phyloP scores from a whole-genome alignment of 805 yeast genomes.

The Scheffersomyces stipitis region DNA sequence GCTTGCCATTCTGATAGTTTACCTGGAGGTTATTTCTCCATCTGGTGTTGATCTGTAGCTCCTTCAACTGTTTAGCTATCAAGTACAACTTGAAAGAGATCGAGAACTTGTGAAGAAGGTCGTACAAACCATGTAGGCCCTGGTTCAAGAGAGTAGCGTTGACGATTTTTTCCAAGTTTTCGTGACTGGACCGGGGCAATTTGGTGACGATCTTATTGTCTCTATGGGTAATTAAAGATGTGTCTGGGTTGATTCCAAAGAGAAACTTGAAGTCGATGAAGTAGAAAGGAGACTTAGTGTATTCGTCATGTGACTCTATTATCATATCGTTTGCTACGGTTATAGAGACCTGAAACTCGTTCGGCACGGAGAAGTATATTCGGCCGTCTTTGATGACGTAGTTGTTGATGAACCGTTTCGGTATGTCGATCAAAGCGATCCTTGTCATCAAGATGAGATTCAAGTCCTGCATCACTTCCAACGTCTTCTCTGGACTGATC shows the following conservation, averaged over 20 bases:
- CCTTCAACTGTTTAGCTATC: conserved; percentile 56
- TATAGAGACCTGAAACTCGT: conserved; percentile 60
- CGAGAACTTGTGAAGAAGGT: conserved; percentile 56
- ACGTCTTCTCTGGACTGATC: conserved; percentile 54
- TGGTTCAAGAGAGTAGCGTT: conserved; percentile 50
- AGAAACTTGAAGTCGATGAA: conserved; percentile 73
- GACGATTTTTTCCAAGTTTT: conserved; percentile 52
- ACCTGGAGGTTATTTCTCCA: conserved; percentile 66
- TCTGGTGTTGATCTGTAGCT: conserved; percentile 41
- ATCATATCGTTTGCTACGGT: conserved; percentile 65
- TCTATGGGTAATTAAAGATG: conserved; percentile 28
- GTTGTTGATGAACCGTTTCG: conserved; percentile 55
- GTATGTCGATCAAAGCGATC: conserved; percentile 69
- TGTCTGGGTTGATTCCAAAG: conserved; percentile 47
- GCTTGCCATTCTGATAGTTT: conserved; percentile 53
- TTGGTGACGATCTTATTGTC: conserved; percentile 24
- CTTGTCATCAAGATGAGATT: conserved; percentile 73
- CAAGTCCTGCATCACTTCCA: conserved; percentile 63
- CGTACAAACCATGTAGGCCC: conserved; percentile 55
- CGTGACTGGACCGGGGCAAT: conserved; percentile 30
- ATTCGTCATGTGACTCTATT: conserved; percentile 53
- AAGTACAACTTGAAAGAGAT: conserved; percentile 64
- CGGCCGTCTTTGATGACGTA: conserved; percentile 76
- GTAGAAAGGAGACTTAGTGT: conserved; percentile 59
- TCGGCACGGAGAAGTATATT: conserved; percentile 58